Evolutionary conservation across 139 green algal species (phyloP).

Genomic region (Chlamydomonas sphaeroides): DNA sequence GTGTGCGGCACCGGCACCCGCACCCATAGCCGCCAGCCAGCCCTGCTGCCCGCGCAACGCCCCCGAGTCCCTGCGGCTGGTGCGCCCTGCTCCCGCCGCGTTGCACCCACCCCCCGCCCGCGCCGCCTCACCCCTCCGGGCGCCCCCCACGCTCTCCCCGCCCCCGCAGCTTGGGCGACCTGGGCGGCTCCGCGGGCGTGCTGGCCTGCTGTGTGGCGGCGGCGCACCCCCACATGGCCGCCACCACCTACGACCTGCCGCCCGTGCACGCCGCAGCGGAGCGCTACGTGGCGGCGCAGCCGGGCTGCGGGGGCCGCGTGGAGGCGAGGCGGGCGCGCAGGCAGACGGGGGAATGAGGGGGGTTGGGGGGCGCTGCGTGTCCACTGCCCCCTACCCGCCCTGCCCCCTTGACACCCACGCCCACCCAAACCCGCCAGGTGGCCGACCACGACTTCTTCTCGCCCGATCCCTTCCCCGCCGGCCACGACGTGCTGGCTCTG

Average conservation of each 20-base stretch:
- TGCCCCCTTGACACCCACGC: too few relatives aligned
- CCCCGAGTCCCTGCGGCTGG: too few relatives aligned
- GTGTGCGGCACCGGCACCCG: too few relatives aligned
- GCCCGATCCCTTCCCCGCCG: slow-evolving; percentile 2
- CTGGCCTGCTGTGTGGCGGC: slow-evolving; percentile 36
- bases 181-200: slow-evolving; percentile 40
- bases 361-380: too few relatives aligned
- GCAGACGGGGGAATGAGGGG: too few relatives aligned
- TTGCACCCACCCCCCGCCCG: too few relatives aligned
- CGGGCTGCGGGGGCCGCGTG: slow-evolving; percentile 34
- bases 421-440: neutral
- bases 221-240: slow-evolving; percentile 46
- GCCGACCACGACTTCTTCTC: slow-evolving; percentile 50
- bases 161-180: slow-evolving; percentile 48
- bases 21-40: too few relatives aligned
- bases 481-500: slow-evolving; percentile 48
- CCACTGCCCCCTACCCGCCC: too few relatives aligned
- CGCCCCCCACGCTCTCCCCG: too few relatives aligned
- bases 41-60: too few relatives aligned
- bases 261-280: slow-evolving; percentile 34
- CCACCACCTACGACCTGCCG: slow-evolving; percentile 45
- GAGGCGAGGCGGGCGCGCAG: slow-evolving; percentile 4
- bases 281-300: slow-evolving; percentile 34
- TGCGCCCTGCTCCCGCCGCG: too few relatives aligned
- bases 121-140: too few relatives aligned